Percentiles rank a stretch among this genome's conserved stretches.
Evolutionary conservation across 148 eudicot species (phyloP).

Genomic region (Silene latifolia): DNA sequence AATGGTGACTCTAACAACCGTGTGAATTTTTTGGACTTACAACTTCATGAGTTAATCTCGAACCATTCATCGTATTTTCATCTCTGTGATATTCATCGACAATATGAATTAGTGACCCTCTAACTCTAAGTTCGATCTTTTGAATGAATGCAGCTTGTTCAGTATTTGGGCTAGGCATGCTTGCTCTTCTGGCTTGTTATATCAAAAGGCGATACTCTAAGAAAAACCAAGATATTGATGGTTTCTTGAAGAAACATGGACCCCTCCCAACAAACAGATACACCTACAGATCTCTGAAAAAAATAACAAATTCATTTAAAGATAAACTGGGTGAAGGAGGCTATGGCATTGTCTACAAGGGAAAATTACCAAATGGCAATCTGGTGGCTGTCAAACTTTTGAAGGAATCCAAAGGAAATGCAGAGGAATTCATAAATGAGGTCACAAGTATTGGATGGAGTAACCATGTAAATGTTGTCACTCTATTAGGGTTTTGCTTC

Average conservation of each 20-base stretch:
- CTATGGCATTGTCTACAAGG: constrained; percentile 68
- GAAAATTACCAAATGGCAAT: constrained; percentile 53
- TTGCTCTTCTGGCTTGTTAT: neutral
- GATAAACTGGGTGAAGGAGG: constrained; percentile 81
- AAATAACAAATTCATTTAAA: constrained; percentile 52
- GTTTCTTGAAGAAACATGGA: constrained; percentile 4
- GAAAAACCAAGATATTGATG: constrained; percentile 5
- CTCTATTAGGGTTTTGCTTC: constrained; percentile 56
- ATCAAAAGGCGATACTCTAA: neutral
- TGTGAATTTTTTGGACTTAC: no score
- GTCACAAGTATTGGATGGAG: constrained; percentile 54
- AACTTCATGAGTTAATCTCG: no score
- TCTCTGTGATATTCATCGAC: no score
- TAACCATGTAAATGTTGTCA: constrained; percentile 61
- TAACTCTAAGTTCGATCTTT: neutral
- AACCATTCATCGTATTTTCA: no score
- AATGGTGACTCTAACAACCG: no score
- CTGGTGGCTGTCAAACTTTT: constrained; percentile 68
- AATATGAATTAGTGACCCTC: no score
- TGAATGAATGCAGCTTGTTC: neutral
- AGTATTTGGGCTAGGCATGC: neutral
- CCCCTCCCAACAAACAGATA: constrained; percentile 37
- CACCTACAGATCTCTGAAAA: constrained; percentile 50
- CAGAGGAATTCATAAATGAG: constrained; percentile 40
- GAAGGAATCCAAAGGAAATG: constrained; percentile 2